Conservation (phyloP, 768 basidiomycete genomes). For the Mycena leptocephala region DNA sequence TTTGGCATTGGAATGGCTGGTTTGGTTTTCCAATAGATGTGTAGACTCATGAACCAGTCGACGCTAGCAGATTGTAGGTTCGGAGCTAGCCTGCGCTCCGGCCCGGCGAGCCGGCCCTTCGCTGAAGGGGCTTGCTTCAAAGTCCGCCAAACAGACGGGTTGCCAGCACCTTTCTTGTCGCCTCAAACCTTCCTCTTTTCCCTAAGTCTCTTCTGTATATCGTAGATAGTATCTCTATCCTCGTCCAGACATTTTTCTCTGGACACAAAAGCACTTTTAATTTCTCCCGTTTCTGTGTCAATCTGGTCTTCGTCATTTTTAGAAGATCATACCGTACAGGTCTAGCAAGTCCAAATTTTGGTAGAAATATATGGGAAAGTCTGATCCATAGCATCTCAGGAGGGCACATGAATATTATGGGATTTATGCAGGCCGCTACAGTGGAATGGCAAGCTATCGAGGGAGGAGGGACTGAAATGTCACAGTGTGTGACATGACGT, state of each 20-base stretch:
- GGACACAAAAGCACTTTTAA: not conserved
- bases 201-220: too few relatives aligned
- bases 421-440: not conserved
- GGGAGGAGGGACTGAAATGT: not conserved
- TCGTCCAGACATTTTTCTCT: not conserved
- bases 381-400: not conserved
- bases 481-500: not conserved
- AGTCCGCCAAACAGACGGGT: not conserved
- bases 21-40: too few relatives aligned
- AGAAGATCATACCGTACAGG: not conserved
- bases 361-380: too few relatives aligned
- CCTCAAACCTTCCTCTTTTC: not conserved
- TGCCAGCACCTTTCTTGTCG: not conserved
- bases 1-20: too few relatives aligned
- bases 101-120: not conserved
- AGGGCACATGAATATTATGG: not conserved
- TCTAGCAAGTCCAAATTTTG: not conserved
- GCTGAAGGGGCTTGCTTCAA: not conserved
- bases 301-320: not conserved
- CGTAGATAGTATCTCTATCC: too few relatives aligned
- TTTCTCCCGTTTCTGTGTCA: not conserved
- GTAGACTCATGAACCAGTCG: too few relatives aligned
- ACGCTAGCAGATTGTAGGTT: too few relatives aligned
- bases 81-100: not conserved
- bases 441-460: not conserved